Evolutionary conservation across 139 green algal genomes (phyloP).

Genomic region (Chlorella sp.): DNA sequence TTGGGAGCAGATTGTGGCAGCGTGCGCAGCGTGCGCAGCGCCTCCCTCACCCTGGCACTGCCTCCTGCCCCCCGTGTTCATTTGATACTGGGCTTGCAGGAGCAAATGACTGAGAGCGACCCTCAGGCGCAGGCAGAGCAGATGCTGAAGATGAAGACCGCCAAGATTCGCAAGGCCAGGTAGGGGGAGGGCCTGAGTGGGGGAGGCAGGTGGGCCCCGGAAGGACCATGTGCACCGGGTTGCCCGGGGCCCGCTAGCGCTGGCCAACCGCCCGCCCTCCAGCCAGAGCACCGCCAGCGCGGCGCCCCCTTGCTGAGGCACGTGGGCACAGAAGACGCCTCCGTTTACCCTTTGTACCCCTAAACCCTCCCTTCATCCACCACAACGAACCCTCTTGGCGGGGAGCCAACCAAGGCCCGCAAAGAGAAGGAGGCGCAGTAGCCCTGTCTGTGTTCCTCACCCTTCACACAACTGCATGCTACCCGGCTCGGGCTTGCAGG

Average conservation of each 20-base stretch:
- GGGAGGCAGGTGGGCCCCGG: no score
- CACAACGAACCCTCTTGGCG: no score
- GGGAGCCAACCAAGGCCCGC: background rate
- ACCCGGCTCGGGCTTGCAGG: background rate
- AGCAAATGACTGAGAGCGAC: conserved; percentile 42
- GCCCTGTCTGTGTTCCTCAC: background rate
- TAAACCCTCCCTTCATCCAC: no score
- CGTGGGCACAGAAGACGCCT: no score
- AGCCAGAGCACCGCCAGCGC: no score
- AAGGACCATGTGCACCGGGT: no score
- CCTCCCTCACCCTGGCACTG: no score
- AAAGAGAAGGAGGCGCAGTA: background rate
- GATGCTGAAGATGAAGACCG: conserved; percentile 55
- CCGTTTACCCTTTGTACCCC: no score
- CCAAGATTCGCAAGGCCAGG: conserved; percentile 36
- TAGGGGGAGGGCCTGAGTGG: background rate
- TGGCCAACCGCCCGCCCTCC: no score
- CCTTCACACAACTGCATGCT: background rate
- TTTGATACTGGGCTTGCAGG: background rate
- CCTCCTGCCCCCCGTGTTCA: background rate
- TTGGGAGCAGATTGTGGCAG: background rate
- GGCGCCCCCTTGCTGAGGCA: no score
- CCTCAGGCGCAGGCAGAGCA: conserved; percentile 52
- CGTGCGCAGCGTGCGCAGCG: background rate
- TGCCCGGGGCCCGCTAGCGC: no score